These are phyloP conservation scores for Exophiala oligosperma DNA, from an alignment of 2,329 filamentous ascomycete species.

Conservation along the genomic window DNA sequence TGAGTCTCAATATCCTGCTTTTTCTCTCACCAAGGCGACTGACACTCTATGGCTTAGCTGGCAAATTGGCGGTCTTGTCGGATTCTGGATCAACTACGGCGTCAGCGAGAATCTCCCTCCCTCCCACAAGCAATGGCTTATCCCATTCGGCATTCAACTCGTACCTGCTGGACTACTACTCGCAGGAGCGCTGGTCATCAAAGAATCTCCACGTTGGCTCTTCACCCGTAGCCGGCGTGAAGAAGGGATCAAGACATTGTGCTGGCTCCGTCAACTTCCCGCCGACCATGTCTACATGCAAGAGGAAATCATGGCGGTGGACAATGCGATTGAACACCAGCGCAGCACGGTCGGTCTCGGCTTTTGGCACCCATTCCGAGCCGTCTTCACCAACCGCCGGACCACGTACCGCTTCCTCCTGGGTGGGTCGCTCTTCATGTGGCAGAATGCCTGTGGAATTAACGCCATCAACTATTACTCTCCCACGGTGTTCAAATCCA, in stretches of 20 bases:
- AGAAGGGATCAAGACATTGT: conserved; percentile 59
- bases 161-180: conserved; percentile 47
- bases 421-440: conserved; percentile 72
- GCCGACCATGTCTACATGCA: conserved; percentile 61
- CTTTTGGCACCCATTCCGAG: conserved; percentile 71
- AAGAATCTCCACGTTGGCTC: conserved; percentile 68
- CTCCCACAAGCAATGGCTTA: conserved; percentile 42
- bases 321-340: conserved; percentile 67
- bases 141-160: conserved; percentile 44
- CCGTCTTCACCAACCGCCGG: conserved; percentile 54
- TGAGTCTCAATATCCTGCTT: background rate
- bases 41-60: conserved; percentile 36
- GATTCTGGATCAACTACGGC: conserved; percentile 60
- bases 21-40: conserved; percentile 19
- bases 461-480: conserved; percentile 72
- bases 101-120: conserved; percentile 43
- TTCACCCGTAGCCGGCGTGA: conserved; percentile 68
- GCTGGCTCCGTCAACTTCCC: conserved; percentile 44
- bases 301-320: conserved; percentile 71
- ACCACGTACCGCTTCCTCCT: conserved; percentile 72
- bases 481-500: conserved; percentile 66
- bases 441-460: conserved; percentile 75
- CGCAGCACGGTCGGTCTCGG: conserved; percentile 64
- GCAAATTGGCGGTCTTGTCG: conserved; percentile 53
- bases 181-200: conserved; percentile 60